Evolutionary conservation across 805 yeast species (phyloP).

Genomic region (Metschnikowia sp.): DNA sequence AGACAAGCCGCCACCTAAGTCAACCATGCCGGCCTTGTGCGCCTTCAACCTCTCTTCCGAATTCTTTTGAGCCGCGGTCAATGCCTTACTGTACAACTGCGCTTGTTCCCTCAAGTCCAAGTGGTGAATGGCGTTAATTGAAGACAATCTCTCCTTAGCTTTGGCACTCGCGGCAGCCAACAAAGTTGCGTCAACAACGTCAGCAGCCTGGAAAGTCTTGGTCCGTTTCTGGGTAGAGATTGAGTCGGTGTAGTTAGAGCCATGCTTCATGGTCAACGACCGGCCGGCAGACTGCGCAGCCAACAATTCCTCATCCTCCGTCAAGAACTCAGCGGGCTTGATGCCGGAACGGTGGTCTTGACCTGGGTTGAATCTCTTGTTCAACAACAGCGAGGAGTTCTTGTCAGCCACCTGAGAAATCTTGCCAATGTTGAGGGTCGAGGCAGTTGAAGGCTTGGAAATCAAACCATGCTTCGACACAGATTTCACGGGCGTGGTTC

Average conservation of each 20-base stretch:
- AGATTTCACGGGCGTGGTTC: slow-evolving; percentile 42
- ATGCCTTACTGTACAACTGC: slow-evolving; percentile 67
- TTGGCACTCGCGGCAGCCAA: slow-evolving; percentile 46
- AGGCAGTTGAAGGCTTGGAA: slow-evolving; percentile 21
- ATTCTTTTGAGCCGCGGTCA: slow-evolving; percentile 70
- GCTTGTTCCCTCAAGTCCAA: slow-evolving; percentile 42
- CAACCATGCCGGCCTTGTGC: slow-evolving; percentile 53
- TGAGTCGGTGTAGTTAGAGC: slow-evolving; percentile 25
- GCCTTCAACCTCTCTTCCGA: slow-evolving; percentile 50
- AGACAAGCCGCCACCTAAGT: slow-evolving; percentile 85
- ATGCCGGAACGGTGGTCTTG: slow-evolving; percentile 42
- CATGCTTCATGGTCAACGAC: slow-evolving; percentile 46
- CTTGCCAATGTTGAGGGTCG: slow-evolving; percentile 32
- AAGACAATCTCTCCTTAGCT: slow-evolving; percentile 42
- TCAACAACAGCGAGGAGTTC: slow-evolving; percentile 39
- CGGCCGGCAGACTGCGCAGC: slow-evolving; percentile 61
- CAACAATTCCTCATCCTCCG: slow-evolving; percentile 40
- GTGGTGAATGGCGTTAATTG: slow-evolving; percentile 26
- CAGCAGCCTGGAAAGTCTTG: slow-evolving; percentile 37
- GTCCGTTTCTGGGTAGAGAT: slow-evolving; percentile 27
- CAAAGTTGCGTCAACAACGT: slow-evolving; percentile 45
- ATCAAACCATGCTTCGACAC: slow-evolving; percentile 34
- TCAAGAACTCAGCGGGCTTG: slow-evolving; percentile 28
- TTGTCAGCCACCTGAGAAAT: slow-evolving; percentile 34
- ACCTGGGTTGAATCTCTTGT: slow-evolving; percentile 41